Conservation (phyloP, 2,329 filamentous ascomycete genomes). For the Aaosphaeria pasadenensis region DNA sequence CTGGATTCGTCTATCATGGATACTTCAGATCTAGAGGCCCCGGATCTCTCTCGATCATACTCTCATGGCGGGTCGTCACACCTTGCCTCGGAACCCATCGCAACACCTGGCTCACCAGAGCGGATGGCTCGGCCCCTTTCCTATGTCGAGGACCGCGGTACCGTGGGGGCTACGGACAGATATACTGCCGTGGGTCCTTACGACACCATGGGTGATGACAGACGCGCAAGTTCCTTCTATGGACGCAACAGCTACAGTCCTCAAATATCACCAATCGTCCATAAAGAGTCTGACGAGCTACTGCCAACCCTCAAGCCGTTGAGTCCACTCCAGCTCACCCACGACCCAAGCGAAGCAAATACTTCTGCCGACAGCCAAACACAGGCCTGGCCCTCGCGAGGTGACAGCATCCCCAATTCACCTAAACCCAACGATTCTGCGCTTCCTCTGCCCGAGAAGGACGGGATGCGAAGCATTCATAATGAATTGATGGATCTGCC, state of each 20-base stretch:
- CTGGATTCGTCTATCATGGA: neutral
- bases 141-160: neutral
- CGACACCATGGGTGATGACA: neutral
- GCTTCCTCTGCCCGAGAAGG: neutral
- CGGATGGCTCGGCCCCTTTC: neutral
- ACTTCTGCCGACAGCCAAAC: neutral
- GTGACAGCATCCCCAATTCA: neutral
- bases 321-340: conserved; percentile 1
- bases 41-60: neutral
- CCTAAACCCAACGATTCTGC: neutral
- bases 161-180: neutral
- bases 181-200: neutral
- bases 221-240: neutral
- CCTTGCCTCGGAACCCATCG: neutral
- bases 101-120: neutral
- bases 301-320: neutral
- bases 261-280: neutral
- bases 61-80: neutral
- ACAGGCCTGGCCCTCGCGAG: neutral
- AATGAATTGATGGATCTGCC: conserved; percentile 30
- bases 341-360: neutral
- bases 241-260: neutral
- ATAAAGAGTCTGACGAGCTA: neutral
- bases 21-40: neutral
- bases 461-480: conserved; percentile 19